Conservation (phyloP, 2,329 filamentous ascomycete species). For the Lasiodiplodia theobromae region DNA sequence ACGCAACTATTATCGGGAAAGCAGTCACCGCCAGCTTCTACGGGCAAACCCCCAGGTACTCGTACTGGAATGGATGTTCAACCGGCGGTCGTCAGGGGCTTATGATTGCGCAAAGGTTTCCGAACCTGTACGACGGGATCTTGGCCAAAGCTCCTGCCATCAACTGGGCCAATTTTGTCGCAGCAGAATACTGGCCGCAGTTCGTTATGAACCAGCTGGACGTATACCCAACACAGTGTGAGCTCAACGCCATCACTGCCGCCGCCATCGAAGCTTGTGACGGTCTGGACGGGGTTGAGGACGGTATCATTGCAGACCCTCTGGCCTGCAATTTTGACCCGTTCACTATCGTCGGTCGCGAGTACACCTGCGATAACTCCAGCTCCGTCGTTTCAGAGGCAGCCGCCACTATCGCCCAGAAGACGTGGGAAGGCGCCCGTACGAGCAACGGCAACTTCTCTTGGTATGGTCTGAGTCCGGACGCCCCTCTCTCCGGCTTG, state of each 20-base stretch:
- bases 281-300: slow-evolving; percentile 32
- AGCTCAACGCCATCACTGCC: slow-evolving; percentile 31
- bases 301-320: slow-evolving; percentile 8
- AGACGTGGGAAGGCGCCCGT: slow-evolving; percentile 42
- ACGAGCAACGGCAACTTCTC: slow-evolving; percentile 34
- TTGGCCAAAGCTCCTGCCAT: slow-evolving; percentile 49
- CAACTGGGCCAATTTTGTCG: slow-evolving; percentile 41
- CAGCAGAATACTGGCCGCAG: slow-evolving; percentile 40
- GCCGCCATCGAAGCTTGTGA: slow-evolving; percentile 31
- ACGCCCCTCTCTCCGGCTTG: slow-evolving; percentile 39
- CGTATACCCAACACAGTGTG: slow-evolving; percentile 35
- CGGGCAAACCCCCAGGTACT: slow-evolving; percentile 40
- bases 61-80: slow-evolving; percentile 50
- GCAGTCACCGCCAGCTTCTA: slow-evolving; percentile 28
- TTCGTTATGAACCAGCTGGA: slow-evolving; percentile 40
- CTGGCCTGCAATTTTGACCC: slow-evolving; percentile 5
- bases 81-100: slow-evolving; percentile 49
- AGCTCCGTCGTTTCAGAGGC: slow-evolving; percentile 37
- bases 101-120: slow-evolving; percentile 48
- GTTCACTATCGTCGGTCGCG: slow-evolving; percentile 37
- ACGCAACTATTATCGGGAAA: slow-evolving; percentile 33
- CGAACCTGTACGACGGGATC: slow-evolving; percentile 50
- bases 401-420: slow-evolving; percentile 41
- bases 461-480: slow-evolving; percentile 46
- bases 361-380: slow-evolving; percentile 36